phyloP scores from a whole-genome alignment of 768 basidiomycete genomes.

The Pisolithus orientalis region DNA sequence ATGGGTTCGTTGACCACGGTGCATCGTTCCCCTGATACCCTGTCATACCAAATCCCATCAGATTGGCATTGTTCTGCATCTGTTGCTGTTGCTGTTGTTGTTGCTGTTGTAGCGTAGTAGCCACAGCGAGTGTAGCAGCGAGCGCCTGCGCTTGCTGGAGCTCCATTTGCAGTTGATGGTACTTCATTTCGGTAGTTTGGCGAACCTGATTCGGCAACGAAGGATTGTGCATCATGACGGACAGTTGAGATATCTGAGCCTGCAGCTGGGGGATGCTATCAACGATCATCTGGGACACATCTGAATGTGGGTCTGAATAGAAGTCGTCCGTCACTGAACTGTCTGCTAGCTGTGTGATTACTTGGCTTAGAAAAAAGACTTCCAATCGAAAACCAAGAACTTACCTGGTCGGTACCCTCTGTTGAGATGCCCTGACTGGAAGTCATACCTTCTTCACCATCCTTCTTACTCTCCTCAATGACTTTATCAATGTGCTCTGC shows the following conservation, averaged over 20 bases:
- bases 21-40: constrained; percentile 34
- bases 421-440: constrained; percentile 17
- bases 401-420: constrained; percentile 31
- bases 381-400: neutral
- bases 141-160: constrained; percentile 75
- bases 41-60: constrained; percentile 37
- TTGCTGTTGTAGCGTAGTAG: constrained; percentile 49
- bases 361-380: constrained; percentile 2
- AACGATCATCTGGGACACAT: constrained; percentile 64
- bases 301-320: constrained; percentile 68
- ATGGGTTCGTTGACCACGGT: constrained; percentile 41
- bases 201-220: constrained; percentile 66
- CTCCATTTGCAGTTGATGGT: constrained; percentile 74
- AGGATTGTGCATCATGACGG: constrained; percentile 74
- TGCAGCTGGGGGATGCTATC: constrained; percentile 78
- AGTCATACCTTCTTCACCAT: constrained; percentile 41
- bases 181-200: constrained; percentile 77
- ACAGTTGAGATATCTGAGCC: constrained; percentile 78
- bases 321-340: constrained; percentile 51
- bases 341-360: constrained; percentile 17
- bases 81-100: constrained; percentile 40
- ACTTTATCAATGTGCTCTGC: constrained; percentile 75
- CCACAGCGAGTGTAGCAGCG: constrained; percentile 56
- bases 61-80: constrained; percentile 25
- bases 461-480: constrained; percentile 72